Base-by-base conservation (phyloP, 2,329 filamentous ascomycete species). In the Zymoseptoria ardabiliae region DNA sequence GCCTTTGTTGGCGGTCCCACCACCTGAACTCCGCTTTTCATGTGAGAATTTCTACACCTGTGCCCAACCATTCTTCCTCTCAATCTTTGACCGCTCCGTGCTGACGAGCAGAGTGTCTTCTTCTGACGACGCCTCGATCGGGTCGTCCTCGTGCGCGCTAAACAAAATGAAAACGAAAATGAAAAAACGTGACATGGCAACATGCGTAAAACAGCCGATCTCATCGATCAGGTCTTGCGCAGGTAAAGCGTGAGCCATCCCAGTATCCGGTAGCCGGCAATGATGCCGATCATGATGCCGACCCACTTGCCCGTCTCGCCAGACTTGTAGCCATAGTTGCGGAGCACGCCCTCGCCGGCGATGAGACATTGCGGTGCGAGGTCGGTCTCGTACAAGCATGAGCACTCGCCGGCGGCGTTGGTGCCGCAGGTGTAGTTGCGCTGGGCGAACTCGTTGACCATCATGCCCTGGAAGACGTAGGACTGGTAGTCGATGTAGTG, bases 391-490 rank as follows among this genome's bases (percentile, higher is more conserved):
- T 87, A 94, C 83, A 90, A 87, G 76, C 90, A 95, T 49, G 80
- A 79, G 66, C 85, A 91, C 0, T 73, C 75, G 0, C 70, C 61
- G 63, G 79, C 74, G 20, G 66, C 22, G 35, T 65, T 63, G 20
- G 54, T 73, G 74, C 0, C 69, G 69, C 89, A 93, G 3, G 74
- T 71, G 72, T 89, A 95, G 2, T 77, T 80, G 13, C 89, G 78
- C 19, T 81, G 49, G 57, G 69, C 70, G 70, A 95, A 93, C 74
- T 95, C 89, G 68, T 93, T 94, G 56, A 92, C 85, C 89, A 94
- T 92, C 89, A 95, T 93, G 8, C 89, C 90, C 70, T 92, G 84
- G 70, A 94, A 95, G 2, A 94, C 90, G 65, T 91, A 94, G 45
- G 79, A 78, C 74, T 92, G 89, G 68, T 94, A 94, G 71, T 94